Base-by-base conservation (phyloP, 192 early-diverging fungal species). In the Podila minutissima region DNA sequence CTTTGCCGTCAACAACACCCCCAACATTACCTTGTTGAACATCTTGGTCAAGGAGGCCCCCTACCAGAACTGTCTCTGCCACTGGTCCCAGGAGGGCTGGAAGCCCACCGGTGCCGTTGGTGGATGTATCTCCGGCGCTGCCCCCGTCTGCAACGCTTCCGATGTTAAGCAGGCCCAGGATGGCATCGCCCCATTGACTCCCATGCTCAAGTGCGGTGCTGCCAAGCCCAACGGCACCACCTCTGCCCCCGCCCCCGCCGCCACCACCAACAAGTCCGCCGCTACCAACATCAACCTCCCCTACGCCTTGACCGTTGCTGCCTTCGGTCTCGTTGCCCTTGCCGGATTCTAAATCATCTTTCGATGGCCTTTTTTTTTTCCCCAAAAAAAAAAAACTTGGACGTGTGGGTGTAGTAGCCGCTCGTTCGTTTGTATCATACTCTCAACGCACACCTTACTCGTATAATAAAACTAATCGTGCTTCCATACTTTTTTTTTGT, bases 261-360 rank as follows among this genome's bases (percentile, higher is more conserved):
- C 38, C 53, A 8, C 59, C 66, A 4, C 51, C 15, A 17, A 4
- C 55, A 55, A 38, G 20, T 3, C 63, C 33, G 7, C 63, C 48
- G 61, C 48, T 13, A 31, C 55, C 71, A 37, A 61, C 46, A 28
- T 72, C 48, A 79, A 79, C 69, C 28, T 72, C 9, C 71, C 77
- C 33, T 73, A 81, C 58, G 66, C 73, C 57, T 50, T 81, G 62
- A 64, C 77, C 22, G 55, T 73, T 46, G 77, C 77, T 59, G 77
- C 71, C 35, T 5, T 81, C 29, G 77, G 77, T 66, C 71, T 73
- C 53, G 77, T 71, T 48, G 77, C 77, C 67, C 57, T 73, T 48
- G 70, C 58, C n/a, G 77, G 77, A n/a, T 61, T 81, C 13, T 81
- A 81, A 72, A 60, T 33, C 17, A 12, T 46, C n/a, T 33, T 49